Evolutionary conservation across 202 grass and related monocot genomes (phyloP), one percentile per base, ranked within the genome.

Genomic region (Elaeis oleifera): DNA sequence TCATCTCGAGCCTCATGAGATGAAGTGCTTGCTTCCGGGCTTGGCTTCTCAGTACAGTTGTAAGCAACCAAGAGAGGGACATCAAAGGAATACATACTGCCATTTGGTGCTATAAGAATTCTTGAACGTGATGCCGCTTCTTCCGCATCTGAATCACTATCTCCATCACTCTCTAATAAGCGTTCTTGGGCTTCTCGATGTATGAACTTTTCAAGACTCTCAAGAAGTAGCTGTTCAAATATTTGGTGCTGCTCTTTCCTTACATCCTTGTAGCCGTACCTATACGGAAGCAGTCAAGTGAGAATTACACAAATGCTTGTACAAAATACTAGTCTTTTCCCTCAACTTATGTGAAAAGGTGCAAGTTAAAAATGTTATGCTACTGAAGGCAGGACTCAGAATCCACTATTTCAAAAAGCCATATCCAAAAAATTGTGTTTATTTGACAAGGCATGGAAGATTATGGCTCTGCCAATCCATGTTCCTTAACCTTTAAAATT

Each of bases 211-310:
- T 92, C 88, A 1, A 99, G 88, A 60, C 88, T 89, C 72, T 92
- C 94, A 56, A 99, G 86, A 26, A 99, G 72, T 53, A 89, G 72
- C 53, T 92, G 85, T 71, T 99, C 88, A 26, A 92, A 99, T 61
- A 74, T 75, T 73, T 82, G 80, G 58, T 77, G 72, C 55, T 86
- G 76, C 69, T 99, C 94, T 72, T 99, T 92, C 62, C 88, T 84
- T 44, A 86, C 80, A 79, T 99, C 94, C 78, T 99, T 99, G 77
- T 99, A 92, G 9, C 94, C 94, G 7, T 99, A 99, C 79, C 94
- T 99, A 71, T 36, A 89, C 20, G 16, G 28, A 82, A 8, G 59
- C 21, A 59, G 64, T 11, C 16, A 68, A 77, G 31, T 4, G 16
- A 17, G 3, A 36, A 18, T 68, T 50, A 16, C 61, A 56, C 22